Evolutionary conservation across 768 basidiomycete species (phyloP).

Genomic region (Serendipita sp.): DNA sequence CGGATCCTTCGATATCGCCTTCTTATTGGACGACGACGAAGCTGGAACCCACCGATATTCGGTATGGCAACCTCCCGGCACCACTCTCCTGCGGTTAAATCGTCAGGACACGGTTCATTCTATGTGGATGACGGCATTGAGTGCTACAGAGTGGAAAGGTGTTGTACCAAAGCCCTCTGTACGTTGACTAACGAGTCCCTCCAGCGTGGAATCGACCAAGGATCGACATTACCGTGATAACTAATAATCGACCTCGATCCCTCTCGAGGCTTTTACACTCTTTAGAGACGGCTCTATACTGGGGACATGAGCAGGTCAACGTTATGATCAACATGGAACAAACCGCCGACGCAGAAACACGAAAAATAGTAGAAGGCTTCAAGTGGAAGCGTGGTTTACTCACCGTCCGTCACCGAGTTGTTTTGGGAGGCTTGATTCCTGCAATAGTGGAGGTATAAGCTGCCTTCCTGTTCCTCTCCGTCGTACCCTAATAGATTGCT

Average conservation of each 20-base stretch:
- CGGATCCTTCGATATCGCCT: no score
- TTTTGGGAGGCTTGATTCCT: conserved; percentile 66
- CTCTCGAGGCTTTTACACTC: conserved; percentile 52
- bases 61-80: no score
- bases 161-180: conserved; percentile 11
- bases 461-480: not conserved
- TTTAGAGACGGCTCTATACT: conserved; percentile 40
- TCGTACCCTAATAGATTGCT: not conserved
- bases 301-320: conserved; percentile 42
- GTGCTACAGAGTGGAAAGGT: conserved; percentile 46
- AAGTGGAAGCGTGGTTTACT: conserved; percentile 46
- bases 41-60: no score
- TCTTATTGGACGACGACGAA: no score
- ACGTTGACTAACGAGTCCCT: conserved; percentile 9
- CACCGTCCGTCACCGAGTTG: conserved; percentile 52
- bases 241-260: conserved; percentile 59
- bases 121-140: conserved; percentile 48
- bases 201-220: conserved; percentile 67
- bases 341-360: conserved; percentile 47
- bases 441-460: conserved; percentile 51
- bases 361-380: conserved; percentile 32
- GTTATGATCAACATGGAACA: conserved; percentile 65
- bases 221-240: conserved; percentile 60
- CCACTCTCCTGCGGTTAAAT: no score
- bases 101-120: conserved; percentile 18